Evolutionary conservation across 192 early-diverging fungal genomes (phyloP), one percentile per base, ranked within the genome.

Genomic region (Umbelopsis sp.): DNA sequence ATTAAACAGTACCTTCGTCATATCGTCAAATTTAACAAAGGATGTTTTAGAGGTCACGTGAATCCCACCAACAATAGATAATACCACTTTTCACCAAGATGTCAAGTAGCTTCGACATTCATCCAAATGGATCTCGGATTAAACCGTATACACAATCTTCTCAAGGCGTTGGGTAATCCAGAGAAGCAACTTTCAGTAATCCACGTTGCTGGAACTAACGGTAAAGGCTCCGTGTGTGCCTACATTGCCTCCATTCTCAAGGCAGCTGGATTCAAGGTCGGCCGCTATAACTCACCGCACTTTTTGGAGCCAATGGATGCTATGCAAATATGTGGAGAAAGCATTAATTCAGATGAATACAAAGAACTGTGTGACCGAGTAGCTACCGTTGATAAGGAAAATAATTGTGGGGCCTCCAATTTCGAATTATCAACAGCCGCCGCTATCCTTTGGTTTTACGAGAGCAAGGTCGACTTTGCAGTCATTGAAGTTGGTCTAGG

Each of bases 121-220:
- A 47, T 45, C 24, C 56, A 11, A 16, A 87, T 87, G 86, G 81
- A 87, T 77, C 84, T 87, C 72, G 83, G 84, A 25, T 65, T 87
- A n/a, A 80, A 79, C 38, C 84, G 86, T 54, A 82, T 86, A 21
- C 68, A 74, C 21, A 56, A 31, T 8, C 56, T 88, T 22, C 70
- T 88, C 16, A 47, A 78, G 4, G 65, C 72, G 10, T 59, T 88
- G 10, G 71, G 75, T 6, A 71, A 71, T 24, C 87, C 87, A n/a
- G 83, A 90, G 50, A 72, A 77, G 20, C 41, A 70, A 14, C 47
- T 84, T 4, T 67, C 70, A 5, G 72, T 71, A 9, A 81, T 96
- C 25, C 95, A 96, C 76, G 91, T 96, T 1, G 92, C 92, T 7
- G 95, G 95, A 20, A 96, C 95, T 0, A 96, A 96, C 73, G 95